A percentile compares a stretch with the other conserved stretches of the same genome.
Conservation (phyloP, 805 yeast genomes). For the Metschnikowia matae region DNA sequence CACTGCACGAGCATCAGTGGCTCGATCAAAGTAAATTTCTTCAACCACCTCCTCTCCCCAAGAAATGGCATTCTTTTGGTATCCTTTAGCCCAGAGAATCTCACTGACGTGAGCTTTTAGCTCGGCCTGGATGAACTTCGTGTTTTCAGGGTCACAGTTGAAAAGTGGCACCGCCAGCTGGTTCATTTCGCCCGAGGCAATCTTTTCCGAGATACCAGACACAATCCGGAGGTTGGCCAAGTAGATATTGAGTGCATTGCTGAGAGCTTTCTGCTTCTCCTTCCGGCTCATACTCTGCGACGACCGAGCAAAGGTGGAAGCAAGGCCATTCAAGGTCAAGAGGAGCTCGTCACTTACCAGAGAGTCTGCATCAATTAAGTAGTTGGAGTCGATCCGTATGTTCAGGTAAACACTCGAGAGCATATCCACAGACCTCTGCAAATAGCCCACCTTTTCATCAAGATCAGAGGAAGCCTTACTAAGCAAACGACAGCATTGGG, state of each 20-base stretch:
- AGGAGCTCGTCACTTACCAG: constrained; percentile 37
- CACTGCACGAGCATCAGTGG: constrained; percentile 23
- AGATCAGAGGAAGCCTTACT: constrained; percentile 22
- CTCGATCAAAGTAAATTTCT: constrained; percentile 29
- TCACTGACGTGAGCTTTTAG: constrained; percentile 38
- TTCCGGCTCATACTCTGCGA: constrained; percentile 4
- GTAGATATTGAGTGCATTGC: constrained; percentile 33
- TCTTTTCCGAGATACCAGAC: constrained; percentile 16
- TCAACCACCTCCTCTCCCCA: constrained; percentile 43
- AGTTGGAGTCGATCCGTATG: constrained; percentile 22
- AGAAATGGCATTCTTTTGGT: constrained; percentile 33
- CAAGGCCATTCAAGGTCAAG: constrained; percentile 30
- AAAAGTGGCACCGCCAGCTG: constrained; percentile 36
- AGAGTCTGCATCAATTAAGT: constrained; percentile 24
- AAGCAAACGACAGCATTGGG: constrained; percentile 37
- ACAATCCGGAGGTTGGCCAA: constrained; percentile 31
- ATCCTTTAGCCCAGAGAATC: constrained; percentile 40
- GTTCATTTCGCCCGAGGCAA: constrained; percentile 16
- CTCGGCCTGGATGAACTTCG: constrained; percentile 28
- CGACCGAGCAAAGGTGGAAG: constrained; percentile 25
- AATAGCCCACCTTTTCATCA: constrained; percentile 22
- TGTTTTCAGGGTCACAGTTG: constrained; percentile 28
- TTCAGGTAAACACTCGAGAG: constrained; percentile 26
- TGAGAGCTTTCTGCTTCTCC: constrained; percentile 16
- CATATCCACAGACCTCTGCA: constrained; percentile 32